A percentile compares a stretch with the other conserved stretches of the same genome.
Evolutionary conservation across 768 basidiomycete species (phyloP).

Genomic region (Macrolepiota dolichaula): DNA sequence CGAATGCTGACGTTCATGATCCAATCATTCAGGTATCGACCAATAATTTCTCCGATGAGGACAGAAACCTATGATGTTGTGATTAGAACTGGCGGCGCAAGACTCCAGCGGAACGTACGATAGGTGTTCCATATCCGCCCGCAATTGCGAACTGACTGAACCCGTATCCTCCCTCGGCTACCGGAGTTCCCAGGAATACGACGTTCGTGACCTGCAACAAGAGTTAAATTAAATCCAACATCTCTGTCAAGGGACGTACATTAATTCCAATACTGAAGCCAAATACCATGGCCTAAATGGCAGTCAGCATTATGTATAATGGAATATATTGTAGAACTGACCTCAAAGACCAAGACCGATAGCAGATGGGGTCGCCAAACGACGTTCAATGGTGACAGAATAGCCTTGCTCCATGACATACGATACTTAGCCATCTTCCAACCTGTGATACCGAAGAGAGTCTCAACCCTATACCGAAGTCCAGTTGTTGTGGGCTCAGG

Average conservation of each 20-base stretch:
- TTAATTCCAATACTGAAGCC: constrained; percentile 31
- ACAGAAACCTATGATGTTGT: constrained; percentile 27
- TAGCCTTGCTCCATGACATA: background rate
- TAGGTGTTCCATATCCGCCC: constrained; percentile 7
- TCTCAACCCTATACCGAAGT: constrained; percentile 46
- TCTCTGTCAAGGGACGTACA: constrained; percentile 19
- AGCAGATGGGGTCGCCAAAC: constrained; percentile 50
- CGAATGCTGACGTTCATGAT: constrained; percentile 27
- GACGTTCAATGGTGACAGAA: constrained; percentile 41
- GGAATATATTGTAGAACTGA: constrained; percentile 45
- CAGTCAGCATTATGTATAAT: constrained; percentile 49
- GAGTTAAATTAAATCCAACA: constrained; percentile 16
- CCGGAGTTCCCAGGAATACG: constrained; percentile 18
- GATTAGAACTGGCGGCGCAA: constrained; percentile 29
- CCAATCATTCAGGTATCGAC: constrained; percentile 33
- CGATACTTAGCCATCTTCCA: constrained; percentile 34
- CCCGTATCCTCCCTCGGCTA: background rate
- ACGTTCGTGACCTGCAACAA: constrained; percentile 30
- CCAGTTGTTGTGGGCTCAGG: constrained; percentile 33
- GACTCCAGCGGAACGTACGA: background rate
- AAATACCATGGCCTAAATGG: constrained; percentile 40
- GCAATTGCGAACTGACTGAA: constrained; percentile 11
- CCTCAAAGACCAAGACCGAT: constrained; percentile 41
- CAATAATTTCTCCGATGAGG: constrained; percentile 31
- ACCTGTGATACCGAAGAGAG: constrained; percentile 51